A percentile compares a stretch with the other conserved stretches of the same genome.
Conservation (phyloP, 2,329 filamentous ascomycete genomes). For the Zymoseptoria tritici region DNA sequence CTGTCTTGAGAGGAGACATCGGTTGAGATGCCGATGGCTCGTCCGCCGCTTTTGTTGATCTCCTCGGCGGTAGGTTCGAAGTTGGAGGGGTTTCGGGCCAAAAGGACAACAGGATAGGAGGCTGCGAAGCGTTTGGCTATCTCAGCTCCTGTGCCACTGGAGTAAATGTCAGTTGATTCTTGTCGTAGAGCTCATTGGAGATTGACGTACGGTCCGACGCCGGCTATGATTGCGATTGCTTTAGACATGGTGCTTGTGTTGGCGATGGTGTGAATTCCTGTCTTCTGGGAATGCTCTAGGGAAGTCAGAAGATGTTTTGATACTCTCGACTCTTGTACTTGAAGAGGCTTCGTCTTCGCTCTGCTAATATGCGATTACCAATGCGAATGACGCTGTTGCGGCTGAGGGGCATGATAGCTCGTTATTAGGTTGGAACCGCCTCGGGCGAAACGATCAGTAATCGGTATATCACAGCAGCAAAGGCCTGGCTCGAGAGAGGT, state of each 20-base stretch:
- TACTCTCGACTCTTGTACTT: not conserved
- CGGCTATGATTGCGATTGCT: constrained; percentile 2
- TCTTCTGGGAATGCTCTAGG: not conserved
- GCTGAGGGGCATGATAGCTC: not conserved
- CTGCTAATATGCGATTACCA: not conserved
- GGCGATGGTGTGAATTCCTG: not conserved
- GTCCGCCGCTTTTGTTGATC: constrained; percentile 58
- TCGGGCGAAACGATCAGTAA: not conserved
- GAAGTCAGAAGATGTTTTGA: not conserved
- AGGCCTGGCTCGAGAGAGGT: not conserved
- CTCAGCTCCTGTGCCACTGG: not conserved
- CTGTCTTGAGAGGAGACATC: constrained; percentile 51
- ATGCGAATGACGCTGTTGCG: not conserved
- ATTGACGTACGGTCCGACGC: constrained; percentile 1
- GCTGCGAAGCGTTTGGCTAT: constrained; percentile 53
- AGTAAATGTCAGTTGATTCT: not conserved
- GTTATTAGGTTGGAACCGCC: not conserved
- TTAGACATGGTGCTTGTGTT: not conserved
- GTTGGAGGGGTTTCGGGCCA: constrained; percentile 59
- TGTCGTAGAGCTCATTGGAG: not conserved
- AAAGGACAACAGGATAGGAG: constrained; percentile 61
- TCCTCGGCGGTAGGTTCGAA: constrained; percentile 59
- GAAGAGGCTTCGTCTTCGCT: not conserved
- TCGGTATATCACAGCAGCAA: not conserved
- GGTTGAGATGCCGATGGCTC: constrained; percentile 60